Conservation (phyloP, 2,329 filamentous ascomycete genomes). For the Aspergillus ochraceoroseus region DNA sequence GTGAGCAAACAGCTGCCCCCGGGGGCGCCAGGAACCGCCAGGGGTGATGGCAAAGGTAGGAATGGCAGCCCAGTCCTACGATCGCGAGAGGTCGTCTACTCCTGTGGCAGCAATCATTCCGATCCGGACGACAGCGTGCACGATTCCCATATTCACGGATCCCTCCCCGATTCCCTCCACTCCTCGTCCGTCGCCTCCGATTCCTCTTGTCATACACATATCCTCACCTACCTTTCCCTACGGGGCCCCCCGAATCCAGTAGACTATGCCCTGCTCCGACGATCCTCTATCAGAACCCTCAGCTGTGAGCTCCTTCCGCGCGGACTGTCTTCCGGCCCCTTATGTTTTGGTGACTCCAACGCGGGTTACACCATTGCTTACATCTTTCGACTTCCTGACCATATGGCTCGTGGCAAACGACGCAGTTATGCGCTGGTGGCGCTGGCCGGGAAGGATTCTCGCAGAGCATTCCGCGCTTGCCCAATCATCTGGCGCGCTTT, state of each 20-base stretch:
- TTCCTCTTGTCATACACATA: constrained; percentile 51
- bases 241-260: constrained; percentile 52
- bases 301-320: constrained; percentile 54
- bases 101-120: constrained; percentile 43
- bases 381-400: constrained; percentile 55
- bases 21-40: constrained; percentile 50
- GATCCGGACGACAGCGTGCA: constrained; percentile 35
- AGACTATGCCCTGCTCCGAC: constrained; percentile 53
- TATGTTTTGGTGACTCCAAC: constrained; percentile 54
- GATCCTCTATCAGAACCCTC: constrained; percentile 55
- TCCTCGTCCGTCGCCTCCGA: constrained; percentile 44
- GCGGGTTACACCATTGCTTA: constrained; percentile 57
- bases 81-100: constrained; percentile 51
- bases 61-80: constrained; percentile 54
- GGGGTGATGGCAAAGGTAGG: constrained; percentile 46
- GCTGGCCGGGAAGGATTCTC: constrained; percentile 51
- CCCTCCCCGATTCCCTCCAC: constrained; percentile 38
- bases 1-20: constrained; percentile 51
- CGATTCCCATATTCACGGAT: constrained; percentile 36
- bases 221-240: constrained; percentile 55
- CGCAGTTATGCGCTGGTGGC: constrained; percentile 56
- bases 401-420: constrained; percentile 53
- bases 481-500: constrained; percentile 52
- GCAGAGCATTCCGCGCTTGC: constrained; percentile 45
- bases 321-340: constrained; percentile 53